These are phyloP conservation scores for Thamnidium elegans DNA, from an alignment of 192 early-diverging fungal species.

Conservation along the genomic window DNA sequence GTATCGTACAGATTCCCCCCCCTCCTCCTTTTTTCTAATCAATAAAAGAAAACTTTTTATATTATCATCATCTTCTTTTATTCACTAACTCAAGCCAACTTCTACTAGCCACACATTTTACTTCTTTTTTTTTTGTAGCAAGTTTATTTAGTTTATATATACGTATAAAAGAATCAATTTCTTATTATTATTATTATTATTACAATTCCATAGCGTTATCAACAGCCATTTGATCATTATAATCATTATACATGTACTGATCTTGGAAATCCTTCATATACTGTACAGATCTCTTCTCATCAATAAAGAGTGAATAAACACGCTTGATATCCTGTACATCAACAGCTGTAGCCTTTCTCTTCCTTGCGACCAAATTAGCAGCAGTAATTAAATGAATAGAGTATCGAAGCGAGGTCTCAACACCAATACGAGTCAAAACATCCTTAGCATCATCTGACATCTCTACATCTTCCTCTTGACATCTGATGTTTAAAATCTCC, in stretches of 20 bases:
- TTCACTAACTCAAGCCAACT: no score
- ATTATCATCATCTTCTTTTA: no score
- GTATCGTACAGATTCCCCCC: no score
- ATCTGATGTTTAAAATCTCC: constrained; percentile 83
- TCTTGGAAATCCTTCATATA: constrained; percentile 93
- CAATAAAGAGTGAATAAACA: constrained; percentile 93
- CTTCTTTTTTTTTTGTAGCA: neutral
- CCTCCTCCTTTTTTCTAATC: no score
- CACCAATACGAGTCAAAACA: constrained; percentile 85
- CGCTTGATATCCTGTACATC: constrained; percentile 94
- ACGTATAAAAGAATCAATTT: constrained; percentile 2
- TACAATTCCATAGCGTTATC: constrained; percentile 42
- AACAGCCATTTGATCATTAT: constrained; percentile 23
- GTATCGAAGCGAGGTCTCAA: constrained; percentile 91
- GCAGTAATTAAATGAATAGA: constrained; percentile 98
- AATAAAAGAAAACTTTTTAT: no score
- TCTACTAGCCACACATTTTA: neutral
- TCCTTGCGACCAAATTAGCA: constrained; percentile 83
- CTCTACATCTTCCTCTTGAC: constrained; percentile 92
- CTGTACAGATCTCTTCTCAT: constrained; percentile 94
- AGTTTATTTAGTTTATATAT: neutral
- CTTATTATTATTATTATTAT: constrained; percentile 9
- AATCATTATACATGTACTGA: constrained; percentile 90
- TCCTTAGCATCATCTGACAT: constrained; percentile 84
- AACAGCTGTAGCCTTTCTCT: constrained; percentile 84